These are phyloP conservation scores for Pilatotrama ljubarskyi DNA, from an alignment of 768 basidiomycete genomes.

Conservation along the genomic window DNA sequence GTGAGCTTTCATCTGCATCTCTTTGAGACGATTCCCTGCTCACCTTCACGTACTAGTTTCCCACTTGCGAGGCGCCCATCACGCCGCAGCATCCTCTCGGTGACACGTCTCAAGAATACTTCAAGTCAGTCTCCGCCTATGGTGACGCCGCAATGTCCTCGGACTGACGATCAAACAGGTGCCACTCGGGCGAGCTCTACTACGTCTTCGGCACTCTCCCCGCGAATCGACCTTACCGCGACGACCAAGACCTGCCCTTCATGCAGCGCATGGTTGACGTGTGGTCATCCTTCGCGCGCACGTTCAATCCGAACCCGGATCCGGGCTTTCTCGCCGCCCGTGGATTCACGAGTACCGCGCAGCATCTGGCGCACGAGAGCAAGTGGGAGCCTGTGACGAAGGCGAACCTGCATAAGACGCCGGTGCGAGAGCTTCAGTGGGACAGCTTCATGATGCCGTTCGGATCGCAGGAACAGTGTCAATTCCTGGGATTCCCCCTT, in stretches of 20 bases:
- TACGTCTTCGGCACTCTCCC: conserved; percentile 40
- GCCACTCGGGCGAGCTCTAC: conserved; percentile 36
- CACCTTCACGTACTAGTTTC: conserved; percentile 21
- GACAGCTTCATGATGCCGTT: conserved; percentile 36
- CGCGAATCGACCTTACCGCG: conserved; percentile 42
- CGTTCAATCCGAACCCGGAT: conserved; percentile 49
- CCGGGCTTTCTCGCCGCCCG: conserved; percentile 42
- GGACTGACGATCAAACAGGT: conserved; percentile 12
- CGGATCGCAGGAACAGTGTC: conserved; percentile 41
- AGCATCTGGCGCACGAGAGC: conserved; percentile 31
- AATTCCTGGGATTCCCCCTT: conserved; percentile 30
- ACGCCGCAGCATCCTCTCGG: conserved; percentile 45
- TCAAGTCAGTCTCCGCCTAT: conserved; percentile 34
- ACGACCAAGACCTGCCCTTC: conserved; percentile 46
- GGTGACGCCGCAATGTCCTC: not conserved
- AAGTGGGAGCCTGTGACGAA: conserved; percentile 38
- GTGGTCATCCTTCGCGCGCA: conserved; percentile 50
- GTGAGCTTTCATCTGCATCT: not conserved
- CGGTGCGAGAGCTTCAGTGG: conserved; percentile 38
- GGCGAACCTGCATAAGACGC: conserved; percentile 22
- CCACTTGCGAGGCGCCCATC: conserved; percentile 45
- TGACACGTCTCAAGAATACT: conserved; percentile 48
- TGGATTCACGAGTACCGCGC: conserved; percentile 40
- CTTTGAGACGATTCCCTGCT: no score
- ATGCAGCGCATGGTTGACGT: conserved; percentile 44